Base-by-base conservation (phyloP, 148 eudicot genomes). In the Simmondsia chinensis region DNA sequence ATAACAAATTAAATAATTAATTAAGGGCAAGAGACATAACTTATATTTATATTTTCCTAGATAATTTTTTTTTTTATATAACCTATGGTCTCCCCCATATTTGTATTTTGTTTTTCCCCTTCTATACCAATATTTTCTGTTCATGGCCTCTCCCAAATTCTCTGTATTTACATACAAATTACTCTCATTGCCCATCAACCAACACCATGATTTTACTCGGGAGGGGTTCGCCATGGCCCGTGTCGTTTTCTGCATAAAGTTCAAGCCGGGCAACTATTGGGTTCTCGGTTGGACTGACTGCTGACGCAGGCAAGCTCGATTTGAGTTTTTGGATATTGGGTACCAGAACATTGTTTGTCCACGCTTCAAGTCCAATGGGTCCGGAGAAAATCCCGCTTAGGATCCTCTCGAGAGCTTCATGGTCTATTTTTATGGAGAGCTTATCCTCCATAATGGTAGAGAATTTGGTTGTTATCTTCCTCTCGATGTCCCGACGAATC, bases 351-450 rank as follows among this genome's bases (percentile, higher is more conserved):
- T 69, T 74, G 9, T 75, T 79, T 0, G 54, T 33, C 97, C 97
- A 91, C 2, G 80, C 61, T 20, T 77, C 87, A 17, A 91, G 35
- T 20, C 82, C 53, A 0, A 68, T 60, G 50, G 61, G 56, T 29
- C 95, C 99, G 3, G 74, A 64, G 94, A 88, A 91, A 21, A 75
- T 35, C 16, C 94, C 99, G 3, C 70, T 80, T n/a, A 72, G 0
- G 35, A 91, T 91, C 71, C 73, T 85, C 49, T 82, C 79, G 0
- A 86, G 56, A 8, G 87, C 95, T 5, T 63, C 83, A 4, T 59
- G 68, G 13, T 79, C 89, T 4, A 85, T 43, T 64, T 79, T 75
- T 1, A 79, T 4, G 0, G 75, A 48, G 4, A 61, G 2, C 20
- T 64, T 63, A 7, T 76, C 79, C 4, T 77, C 96, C 10, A 77